Conservation (phyloP, 1,284 basidiomycete species). For the Trichosporon sp. region DNA sequence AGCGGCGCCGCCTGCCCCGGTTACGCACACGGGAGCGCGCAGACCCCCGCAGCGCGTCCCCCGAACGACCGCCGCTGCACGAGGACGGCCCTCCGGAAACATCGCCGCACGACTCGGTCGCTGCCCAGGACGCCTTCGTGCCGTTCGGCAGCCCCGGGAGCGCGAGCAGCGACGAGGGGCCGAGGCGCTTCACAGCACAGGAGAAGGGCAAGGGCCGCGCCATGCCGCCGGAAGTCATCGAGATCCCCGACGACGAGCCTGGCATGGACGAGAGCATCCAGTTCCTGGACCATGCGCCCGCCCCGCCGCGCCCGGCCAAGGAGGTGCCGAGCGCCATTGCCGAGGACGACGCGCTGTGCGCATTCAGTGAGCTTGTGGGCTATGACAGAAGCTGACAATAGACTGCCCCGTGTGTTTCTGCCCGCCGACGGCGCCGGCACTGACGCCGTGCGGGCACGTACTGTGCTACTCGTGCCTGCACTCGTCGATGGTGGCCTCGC, state of each 20-base stretch:
- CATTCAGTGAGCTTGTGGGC: conserved; percentile 16
- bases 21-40: conserved; percentile 1
- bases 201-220: conserved; percentile 28
- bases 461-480: conserved; percentile 43
- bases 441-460: conserved; percentile 44
- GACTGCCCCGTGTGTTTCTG: conserved; percentile 45
- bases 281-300: conserved; percentile 6
- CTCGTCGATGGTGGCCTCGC: conserved; percentile 35
- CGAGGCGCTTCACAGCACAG: conserved; percentile 25
- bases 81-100: conserved; percentile 1
- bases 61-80: neutral
- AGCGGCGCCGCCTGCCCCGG: conserved; percentile 12
- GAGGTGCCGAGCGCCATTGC: conserved; percentile 8
- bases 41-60: neutral
- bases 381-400: conserved; percentile 10
- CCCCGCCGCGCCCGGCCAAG: conserved; percentile 1
- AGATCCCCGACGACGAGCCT: conserved; percentile 6
- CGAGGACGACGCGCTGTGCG: conserved; percentile 12
- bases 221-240: conserved; percentile 2
- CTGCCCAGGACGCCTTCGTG: neutral
- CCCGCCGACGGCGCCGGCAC: conserved; percentile 31
- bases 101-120: neutral
- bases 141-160: neutral
- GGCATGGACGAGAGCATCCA: conserved; percentile 14
- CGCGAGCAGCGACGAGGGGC: neutral